Base-by-base conservation (phyloP, 2,329 filamentous ascomycete species). In the Beauveria pseudobassiana region DNA sequence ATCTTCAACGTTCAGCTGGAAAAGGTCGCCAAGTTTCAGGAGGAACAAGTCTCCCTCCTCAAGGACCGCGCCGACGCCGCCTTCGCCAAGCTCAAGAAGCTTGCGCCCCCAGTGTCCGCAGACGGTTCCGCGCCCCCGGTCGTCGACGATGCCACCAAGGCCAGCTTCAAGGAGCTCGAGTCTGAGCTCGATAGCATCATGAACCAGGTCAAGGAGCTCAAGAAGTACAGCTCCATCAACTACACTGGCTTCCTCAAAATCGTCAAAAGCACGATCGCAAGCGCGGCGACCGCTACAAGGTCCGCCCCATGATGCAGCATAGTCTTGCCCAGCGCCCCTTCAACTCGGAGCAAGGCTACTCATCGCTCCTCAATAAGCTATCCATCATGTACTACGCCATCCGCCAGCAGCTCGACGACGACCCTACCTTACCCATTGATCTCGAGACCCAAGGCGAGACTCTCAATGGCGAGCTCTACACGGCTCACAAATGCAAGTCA, bases 191-290 rank as follows among this genome's bases (percentile, higher is more conserved):
- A 98, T 74, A 77, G 78, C 59, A 95, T 98, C 75, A 95, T 90
- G 40, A 90, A 91, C 72, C 91, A 97, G 75, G 87, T 96, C 70
- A 93, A 89, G 73, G 90, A 96, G 79, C 83, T 99, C 67, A 95
- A 96, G 77, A 95, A 91, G 74, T 99, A 95, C 77, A 95, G 91
- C 75, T 90, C 88, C 66, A 88, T 97, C 78, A 99, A 99, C 78
- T 99, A 97, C 76, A 96, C 95, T 6, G 95, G 92, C 53, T 96
- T 98, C 76, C 83, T 97, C 72, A 99, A 99, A 81, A 96, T 96
- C 53, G 92, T 92, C 62, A 99, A 99, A 99, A 99, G 78, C 95
- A 99, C 76, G 95, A 99, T 76, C 90, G 95, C 67, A 96, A 93
- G 78, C 85, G 93, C 67, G 93, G 93, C 61, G 83, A 87, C 66